A percentile compares a stretch with the other conserved stretches of the same genome.
These are phyloP conservation scores for Lactifluus pinguis DNA, from an alignment of 768 basidiomycete species.

Conservation along the genomic window DNA sequence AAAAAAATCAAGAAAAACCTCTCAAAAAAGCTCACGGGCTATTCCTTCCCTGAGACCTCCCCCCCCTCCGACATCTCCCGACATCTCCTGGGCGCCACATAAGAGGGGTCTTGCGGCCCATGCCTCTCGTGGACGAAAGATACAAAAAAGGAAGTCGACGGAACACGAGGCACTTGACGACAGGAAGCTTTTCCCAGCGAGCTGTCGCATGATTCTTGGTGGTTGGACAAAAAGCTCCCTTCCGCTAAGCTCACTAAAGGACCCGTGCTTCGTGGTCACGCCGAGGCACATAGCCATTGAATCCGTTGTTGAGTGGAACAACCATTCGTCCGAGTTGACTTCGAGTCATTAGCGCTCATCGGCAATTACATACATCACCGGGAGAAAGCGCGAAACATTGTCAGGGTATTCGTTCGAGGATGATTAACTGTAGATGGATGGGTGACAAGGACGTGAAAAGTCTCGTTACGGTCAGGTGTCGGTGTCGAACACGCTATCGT, in stretches of 20 bases:
- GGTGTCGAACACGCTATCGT: too few species aligned
- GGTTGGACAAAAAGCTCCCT: not conserved
- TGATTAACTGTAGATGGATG: too few species aligned
- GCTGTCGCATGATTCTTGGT: not conserved
- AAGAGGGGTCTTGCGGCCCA: not conserved
- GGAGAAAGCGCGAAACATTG: not conserved
- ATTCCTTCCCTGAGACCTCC: not conserved
- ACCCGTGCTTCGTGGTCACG: not conserved
- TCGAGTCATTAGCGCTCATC: not conserved
- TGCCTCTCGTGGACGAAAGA: not conserved
- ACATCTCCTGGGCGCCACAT: not conserved
- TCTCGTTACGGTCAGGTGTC: not conserved
- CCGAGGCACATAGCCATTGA: not conserved
- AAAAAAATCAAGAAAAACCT: not conserved
- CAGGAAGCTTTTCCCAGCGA: not conserved
- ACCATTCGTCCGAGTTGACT: too few species aligned
- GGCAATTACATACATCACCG: not conserved
- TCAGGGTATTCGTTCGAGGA: not conserved
- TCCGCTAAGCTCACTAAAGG: not conserved
- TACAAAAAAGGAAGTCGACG: not conserved
- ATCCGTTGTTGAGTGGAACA: not conserved
- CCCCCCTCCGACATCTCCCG: not conserved
- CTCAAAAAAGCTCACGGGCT: constrained; percentile 7
- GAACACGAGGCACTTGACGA: not conserved
- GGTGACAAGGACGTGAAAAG: too few species aligned